Evolutionary conservation across 768 basidiomycete genomes (phyloP).

Genomic region (Suillus spraguei): DNA sequence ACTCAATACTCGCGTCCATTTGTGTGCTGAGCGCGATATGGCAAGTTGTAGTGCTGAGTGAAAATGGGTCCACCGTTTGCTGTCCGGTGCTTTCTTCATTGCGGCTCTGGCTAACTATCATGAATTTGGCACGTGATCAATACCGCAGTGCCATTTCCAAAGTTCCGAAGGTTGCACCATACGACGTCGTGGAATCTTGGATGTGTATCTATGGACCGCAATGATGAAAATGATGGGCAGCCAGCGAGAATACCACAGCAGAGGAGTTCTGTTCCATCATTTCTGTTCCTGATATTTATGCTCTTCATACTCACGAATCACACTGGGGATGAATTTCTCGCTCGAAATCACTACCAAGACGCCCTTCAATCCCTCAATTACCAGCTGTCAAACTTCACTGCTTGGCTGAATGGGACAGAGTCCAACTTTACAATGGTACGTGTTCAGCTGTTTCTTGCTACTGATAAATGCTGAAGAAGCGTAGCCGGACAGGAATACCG

Average conservation of each 20-base stretch:
- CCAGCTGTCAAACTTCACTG: slow-evolving; percentile 72
- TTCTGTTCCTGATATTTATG: slow-evolving; percentile 74
- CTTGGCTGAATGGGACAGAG: slow-evolving; percentile 70
- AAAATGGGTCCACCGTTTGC: slow-evolving; percentile 53
- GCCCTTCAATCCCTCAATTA: slow-evolving; percentile 57
- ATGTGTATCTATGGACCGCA: slow-evolving; percentile 31
- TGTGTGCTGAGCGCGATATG: slow-evolving; percentile 52
- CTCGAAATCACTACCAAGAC: slow-evolving; percentile 67
- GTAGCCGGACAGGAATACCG: slow-evolving; percentile 50
- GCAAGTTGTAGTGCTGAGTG: slow-evolving; percentile 55
- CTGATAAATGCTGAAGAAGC: slow-evolving; percentile 10
- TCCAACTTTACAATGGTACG: slow-evolving; percentile 69
- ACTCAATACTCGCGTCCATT: slow-evolving; percentile 49
- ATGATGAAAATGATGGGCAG: slow-evolving; percentile 27
- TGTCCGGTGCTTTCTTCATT: slow-evolving; percentile 31
- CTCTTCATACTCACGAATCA: slow-evolving; percentile 82
- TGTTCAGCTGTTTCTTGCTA: slow-evolving; percentile 10
- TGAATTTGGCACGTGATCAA: slow-evolving; percentile 26
- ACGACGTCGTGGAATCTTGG: neutral
- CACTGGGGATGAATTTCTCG: slow-evolving; percentile 65
- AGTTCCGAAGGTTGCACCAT: neutral
- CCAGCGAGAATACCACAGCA: slow-evolving; percentile 34
- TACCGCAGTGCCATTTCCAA: neutral
- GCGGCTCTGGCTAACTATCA: neutral
- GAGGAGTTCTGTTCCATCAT: slow-evolving; percentile 68